Conservation (phyloP, 2,329 filamentous ascomycete species). For the Plectosphaerella plurivora region DNA sequence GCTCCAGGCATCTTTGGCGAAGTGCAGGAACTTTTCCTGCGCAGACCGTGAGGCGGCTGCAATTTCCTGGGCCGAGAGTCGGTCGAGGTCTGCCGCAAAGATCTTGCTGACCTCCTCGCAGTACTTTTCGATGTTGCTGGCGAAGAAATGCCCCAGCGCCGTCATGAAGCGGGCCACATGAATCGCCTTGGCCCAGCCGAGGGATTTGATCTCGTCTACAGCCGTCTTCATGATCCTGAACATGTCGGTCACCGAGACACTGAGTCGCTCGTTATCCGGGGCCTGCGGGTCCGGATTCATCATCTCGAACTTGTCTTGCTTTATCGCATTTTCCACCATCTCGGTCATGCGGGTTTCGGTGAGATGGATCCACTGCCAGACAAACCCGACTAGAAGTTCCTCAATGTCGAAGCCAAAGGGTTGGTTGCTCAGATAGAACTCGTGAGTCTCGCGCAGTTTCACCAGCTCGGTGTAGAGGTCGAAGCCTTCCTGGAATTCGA, state of each 20-base stretch:
- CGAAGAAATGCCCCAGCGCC: slow-evolving; percentile 77
- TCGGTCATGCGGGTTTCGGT: slow-evolving; percentile 75
- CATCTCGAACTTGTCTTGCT: slow-evolving; percentile 74
- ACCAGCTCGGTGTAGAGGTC: slow-evolving; percentile 87
- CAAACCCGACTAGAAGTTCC: slow-evolving; percentile 79
- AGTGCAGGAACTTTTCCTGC: slow-evolving; percentile 89
- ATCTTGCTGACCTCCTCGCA: slow-evolving; percentile 85
- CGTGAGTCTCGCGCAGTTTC: slow-evolving; percentile 77
- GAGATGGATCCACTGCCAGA: slow-evolving; percentile 88
- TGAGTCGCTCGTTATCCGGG: slow-evolving; percentile 81
- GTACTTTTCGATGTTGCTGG: slow-evolving; percentile 77
- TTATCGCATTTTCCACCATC: slow-evolving; percentile 87
- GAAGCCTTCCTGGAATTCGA: slow-evolving; percentile 89
- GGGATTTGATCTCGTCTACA: slow-evolving; percentile 76
- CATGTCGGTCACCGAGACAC: slow-evolving; percentile 86
- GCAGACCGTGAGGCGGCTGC: slow-evolving; percentile 72
- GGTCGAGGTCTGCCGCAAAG: slow-evolving; percentile 90
- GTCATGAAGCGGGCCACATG: slow-evolving; percentile 98
- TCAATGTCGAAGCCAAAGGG: slow-evolving; percentile 88
- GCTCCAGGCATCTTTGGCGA: slow-evolving; percentile 89
- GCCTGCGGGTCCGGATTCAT: slow-evolving; percentile 62
- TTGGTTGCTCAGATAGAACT: slow-evolving; percentile 64
- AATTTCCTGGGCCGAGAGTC: slow-evolving; percentile 81
- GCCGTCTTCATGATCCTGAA: slow-evolving; percentile 93
- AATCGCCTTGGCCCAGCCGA: slow-evolving; percentile 90